Evolutionary conservation across 352 stramenopile species (phyloP).

Genomic region (Phytophthora aleatoria): DNA sequence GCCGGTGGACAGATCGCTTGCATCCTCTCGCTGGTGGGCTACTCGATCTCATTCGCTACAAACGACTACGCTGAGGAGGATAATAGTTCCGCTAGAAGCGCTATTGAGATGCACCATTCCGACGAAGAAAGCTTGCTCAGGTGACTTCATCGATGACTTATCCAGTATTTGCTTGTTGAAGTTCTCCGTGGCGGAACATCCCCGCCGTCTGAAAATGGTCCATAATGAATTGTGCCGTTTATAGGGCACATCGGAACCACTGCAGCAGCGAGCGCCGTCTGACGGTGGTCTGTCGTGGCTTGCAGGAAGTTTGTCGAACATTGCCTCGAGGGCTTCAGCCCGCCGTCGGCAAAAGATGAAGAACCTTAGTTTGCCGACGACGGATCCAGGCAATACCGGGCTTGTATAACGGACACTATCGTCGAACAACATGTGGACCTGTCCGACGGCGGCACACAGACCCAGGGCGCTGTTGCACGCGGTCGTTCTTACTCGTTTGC

Average conservation of each 20-base stretch:
- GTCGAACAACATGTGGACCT: background rate
- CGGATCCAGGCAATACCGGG: background rate
- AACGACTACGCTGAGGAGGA: no score
- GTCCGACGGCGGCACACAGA: slow-evolving; percentile 27
- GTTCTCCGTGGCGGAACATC: slow-evolving; percentile 18
- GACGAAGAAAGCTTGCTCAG: slow-evolving; percentile 7
- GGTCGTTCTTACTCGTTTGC: slow-evolving; percentile 8
- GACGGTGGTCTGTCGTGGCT: background rate
- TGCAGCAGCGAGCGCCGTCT: no score
- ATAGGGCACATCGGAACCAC: no score
- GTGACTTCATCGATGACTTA: background rate
- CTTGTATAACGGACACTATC: background rate
- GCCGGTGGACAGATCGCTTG: slow-evolving; percentile 36
- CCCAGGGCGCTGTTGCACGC: background rate
- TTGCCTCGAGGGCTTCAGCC: background rate
- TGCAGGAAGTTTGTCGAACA: background rate
- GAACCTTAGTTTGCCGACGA: background rate
- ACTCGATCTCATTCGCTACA: slow-evolving; percentile 53
- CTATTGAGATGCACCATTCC: background rate
- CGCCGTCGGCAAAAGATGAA: slow-evolving; percentile 1
- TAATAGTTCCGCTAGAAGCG: background rate
- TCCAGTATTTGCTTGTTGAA: slow-evolving; percentile 12
- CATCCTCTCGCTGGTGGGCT: slow-evolving; percentile 63
- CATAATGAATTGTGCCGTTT: no score
- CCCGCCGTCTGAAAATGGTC: slow-evolving; percentile 15